phyloP scores from a whole-genome alignment of 768 basidiomycete species.

The Guyanaporus albipodus region DNA sequence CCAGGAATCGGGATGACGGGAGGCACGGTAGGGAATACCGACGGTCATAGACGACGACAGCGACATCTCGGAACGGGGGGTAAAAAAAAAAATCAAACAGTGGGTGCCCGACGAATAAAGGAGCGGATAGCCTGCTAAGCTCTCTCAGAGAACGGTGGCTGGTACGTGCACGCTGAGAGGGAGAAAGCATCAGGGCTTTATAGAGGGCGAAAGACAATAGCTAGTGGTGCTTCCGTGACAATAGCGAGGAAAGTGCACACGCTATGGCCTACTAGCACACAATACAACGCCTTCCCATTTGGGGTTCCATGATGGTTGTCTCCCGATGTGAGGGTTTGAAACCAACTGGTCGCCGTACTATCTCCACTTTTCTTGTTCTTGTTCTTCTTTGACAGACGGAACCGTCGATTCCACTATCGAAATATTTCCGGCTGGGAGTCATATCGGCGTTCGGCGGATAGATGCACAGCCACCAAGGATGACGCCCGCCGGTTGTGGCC shows the following conservation, averaged over 20 bases:
- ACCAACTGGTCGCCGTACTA: background rate
- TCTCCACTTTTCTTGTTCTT: background rate
- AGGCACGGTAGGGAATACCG: slow-evolving; percentile 10
- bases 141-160: slow-evolving; percentile 25
- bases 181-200: slow-evolving; percentile 11
- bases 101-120: slow-evolving; percentile 28
- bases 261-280: no score
- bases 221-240: background rate
- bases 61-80: no score
- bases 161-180: background rate
- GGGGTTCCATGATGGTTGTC: background rate
- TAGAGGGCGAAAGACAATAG: slow-evolving; percentile 19
- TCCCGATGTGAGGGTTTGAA: background rate
- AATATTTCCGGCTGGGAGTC: no score
- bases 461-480: slow-evolving; percentile 8
- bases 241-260: background rate
- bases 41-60: slow-evolving; percentile 7
- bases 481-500: slow-evolving; percentile 2
- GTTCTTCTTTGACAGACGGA: no score
- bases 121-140: slow-evolving; percentile 21
- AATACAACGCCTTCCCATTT: slow-evolving; percentile 23
- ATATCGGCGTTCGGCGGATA: no score
- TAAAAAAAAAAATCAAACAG: no score
- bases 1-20: slow-evolving; percentile 24
- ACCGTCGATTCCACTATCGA: no score